Conservation (phyloP, 306 rosid genomes). For the Carpinus viminea region DNA sequence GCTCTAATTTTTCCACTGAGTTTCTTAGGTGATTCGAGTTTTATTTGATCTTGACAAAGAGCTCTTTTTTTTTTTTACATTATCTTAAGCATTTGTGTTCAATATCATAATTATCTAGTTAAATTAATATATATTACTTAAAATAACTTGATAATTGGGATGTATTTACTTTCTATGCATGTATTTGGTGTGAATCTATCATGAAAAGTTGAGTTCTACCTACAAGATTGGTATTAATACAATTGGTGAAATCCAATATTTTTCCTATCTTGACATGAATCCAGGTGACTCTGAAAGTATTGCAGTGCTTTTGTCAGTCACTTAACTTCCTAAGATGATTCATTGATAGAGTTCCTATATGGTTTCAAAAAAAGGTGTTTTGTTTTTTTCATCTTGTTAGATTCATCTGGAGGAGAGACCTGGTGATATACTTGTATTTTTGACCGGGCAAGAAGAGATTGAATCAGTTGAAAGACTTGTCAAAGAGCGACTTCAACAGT, state of each 20-base stretch:
- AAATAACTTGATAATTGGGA: no score
- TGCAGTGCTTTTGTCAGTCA: neutral
- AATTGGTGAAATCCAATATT: neutral
- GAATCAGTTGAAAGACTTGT: slow-evolving; percentile 77
- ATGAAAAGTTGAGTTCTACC: no score
- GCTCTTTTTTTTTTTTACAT: neutral
- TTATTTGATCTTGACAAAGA: neutral
- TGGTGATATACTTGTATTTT: slow-evolving; percentile 88
- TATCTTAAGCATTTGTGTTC: neutral
- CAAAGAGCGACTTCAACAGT: slow-evolving; percentile 56
- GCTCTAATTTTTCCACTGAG: slow-evolving; percentile 5
- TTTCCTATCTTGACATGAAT: neutral
- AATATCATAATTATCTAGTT: neutral
- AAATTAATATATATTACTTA: no score
- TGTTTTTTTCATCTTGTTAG: slow-evolving; percentile 45
- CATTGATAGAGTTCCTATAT: neutral
- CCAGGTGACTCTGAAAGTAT: neutral
- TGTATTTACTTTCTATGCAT: no score
- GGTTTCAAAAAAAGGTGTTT: neutral
- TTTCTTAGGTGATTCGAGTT: neutral
- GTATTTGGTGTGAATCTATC: no score
- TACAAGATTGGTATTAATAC: neutral
- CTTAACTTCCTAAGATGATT: neutral
- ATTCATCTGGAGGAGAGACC: slow-evolving; percentile 79
- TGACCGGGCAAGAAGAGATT: slow-evolving; percentile 96